A percentile compares a stretch with the other conserved stretches of the same genome.
These are phyloP conservation scores for Myriosclerotinia scirpicola DNA, from an alignment of 2,329 filamentous ascomycete genomes.

Conservation along the genomic window DNA sequence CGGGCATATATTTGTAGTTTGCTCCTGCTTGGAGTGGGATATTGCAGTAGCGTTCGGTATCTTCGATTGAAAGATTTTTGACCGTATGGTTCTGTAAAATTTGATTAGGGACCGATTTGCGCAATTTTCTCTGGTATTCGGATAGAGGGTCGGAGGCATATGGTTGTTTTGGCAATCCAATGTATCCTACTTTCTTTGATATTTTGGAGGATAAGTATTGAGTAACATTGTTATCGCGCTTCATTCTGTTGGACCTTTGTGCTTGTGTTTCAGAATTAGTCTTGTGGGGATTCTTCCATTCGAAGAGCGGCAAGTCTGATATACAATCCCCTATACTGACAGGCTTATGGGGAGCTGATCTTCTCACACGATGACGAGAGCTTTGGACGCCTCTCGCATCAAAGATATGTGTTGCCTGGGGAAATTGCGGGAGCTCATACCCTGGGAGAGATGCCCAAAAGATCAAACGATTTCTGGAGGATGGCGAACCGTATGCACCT, in stretches of 20 bases:
- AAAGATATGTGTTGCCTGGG: conserved; percentile 25
- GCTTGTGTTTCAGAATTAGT: neutral
- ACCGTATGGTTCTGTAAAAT: conserved; percentile 27
- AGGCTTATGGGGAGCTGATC: conserved; percentile 25
- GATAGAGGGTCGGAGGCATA: conserved; percentile 21
- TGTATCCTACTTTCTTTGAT: neutral
- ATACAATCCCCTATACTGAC: conserved; percentile 27
- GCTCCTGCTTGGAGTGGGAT: conserved; percentile 23
- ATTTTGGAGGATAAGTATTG: conserved; percentile 3
- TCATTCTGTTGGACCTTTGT: neutral
- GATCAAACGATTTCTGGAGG: conserved; percentile 27
- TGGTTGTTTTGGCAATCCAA: conserved; percentile 18
- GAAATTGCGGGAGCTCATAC: conserved; percentile 27
- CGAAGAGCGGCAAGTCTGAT: conserved; percentile 29
- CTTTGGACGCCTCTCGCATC: neutral
- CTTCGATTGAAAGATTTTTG: no score
- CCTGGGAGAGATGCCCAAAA: conserved; percentile 30
- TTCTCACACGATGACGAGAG: conserved; percentile 16
- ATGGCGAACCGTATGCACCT: conserved; percentile 26
- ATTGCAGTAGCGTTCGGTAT: conserved; percentile 21
- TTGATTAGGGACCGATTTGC: conserved; percentile 2
- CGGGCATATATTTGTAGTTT: conserved; percentile 14
- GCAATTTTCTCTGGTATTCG: conserved; percentile 25
- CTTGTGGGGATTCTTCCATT: conserved; percentile 26
- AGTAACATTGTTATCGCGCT: neutral